Evolutionary conservation across 768 basidiomycete genomes (phyloP).

Genomic region (Boletus vermiculosoides): DNA sequence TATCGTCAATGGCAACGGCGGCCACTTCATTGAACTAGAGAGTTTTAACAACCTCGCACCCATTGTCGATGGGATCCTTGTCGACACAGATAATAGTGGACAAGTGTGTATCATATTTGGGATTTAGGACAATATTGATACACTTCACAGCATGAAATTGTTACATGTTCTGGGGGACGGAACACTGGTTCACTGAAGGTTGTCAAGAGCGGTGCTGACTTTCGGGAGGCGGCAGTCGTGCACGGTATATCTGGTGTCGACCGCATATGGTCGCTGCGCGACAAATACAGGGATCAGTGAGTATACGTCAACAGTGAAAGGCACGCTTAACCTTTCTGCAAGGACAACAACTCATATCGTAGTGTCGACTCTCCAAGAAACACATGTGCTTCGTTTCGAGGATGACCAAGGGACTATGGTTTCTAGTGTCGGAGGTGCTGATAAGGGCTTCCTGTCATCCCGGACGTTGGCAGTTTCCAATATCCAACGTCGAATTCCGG

Average conservation of each 20-base stretch:
- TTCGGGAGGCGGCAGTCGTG: slow-evolving; percentile 59
- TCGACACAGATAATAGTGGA: slow-evolving; percentile 67
- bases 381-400: slow-evolving; percentile 54
- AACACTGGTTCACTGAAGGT: slow-evolving; percentile 76
- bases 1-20: slow-evolving; percentile 53
- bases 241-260: slow-evolving; percentile 57
- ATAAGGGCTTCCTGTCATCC: slow-evolving; percentile 47
- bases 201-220: slow-evolving; percentile 79
- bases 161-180: slow-evolving; percentile 82
- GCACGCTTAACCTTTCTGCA: background rate
- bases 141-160: slow-evolving; percentile 60
- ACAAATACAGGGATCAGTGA: slow-evolving; percentile 48
- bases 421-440: slow-evolving; percentile 34
- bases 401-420: slow-evolving; percentile 16
- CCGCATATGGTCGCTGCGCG: slow-evolving; percentile 60
- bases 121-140: background rate
- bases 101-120: slow-evolving; percentile 46
- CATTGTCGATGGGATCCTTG: slow-evolving; percentile 75
- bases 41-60: slow-evolving; percentile 78
- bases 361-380: slow-evolving; percentile 56
- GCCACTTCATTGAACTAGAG: slow-evolving; percentile 59
- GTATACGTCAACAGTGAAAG: slow-evolving; percentile 19
- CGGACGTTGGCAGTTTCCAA: slow-evolving; percentile 69
- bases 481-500: slow-evolving; percentile 37
- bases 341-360: slow-evolving; percentile 59